phyloP scores from a whole-genome alignment of 805 yeast species.

The Wickerhamomyces alni region DNA sequence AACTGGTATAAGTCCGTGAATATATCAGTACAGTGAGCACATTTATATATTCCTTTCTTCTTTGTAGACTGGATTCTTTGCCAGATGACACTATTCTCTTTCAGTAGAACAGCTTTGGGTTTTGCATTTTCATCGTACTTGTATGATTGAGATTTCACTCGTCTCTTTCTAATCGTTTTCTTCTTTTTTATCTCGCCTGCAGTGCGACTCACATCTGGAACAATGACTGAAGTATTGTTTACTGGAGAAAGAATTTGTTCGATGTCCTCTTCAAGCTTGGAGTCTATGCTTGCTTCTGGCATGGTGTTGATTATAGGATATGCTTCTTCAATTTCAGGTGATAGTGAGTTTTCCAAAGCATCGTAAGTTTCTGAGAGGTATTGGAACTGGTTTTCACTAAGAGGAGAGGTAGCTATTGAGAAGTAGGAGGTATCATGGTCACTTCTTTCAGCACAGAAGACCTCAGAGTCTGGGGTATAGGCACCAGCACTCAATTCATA shows the following conservation, averaged over 20 bases:
- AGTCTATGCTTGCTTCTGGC: too few relatives aligned
- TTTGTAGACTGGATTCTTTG: constrained; percentile 25
- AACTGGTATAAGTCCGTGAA: constrained; percentile 33
- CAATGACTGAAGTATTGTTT: too few relatives aligned
- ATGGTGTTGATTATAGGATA: too few relatives aligned
- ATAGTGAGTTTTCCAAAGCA: too few relatives aligned
- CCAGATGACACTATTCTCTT: constrained; percentile 22
- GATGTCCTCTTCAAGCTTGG: too few relatives aligned
- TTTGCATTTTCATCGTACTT: background rate
- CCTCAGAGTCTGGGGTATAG: background rate
- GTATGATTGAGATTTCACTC: background rate
- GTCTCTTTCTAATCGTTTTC: background rate
- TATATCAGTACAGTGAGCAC: constrained; percentile 39
- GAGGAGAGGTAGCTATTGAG: too few relatives aligned
- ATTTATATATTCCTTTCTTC: constrained; percentile 39
- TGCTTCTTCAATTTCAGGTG: too few relatives aligned
- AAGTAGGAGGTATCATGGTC: background rate
- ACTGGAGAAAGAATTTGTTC: too few relatives aligned
- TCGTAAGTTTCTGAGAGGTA: too few relatives aligned
- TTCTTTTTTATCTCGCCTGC: background rate
- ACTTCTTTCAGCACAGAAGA: background rate
- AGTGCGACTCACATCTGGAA: too few relatives aligned
- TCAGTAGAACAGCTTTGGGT: constrained; percentile 21
- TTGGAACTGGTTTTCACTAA: too few relatives aligned
- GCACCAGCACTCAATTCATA: background rate